Percentiles rank a stretch among this genome's conserved stretches.
phyloP scores from a whole-genome alignment of 176 grass and related monocot species.

The Carex kokanica region DNA sequence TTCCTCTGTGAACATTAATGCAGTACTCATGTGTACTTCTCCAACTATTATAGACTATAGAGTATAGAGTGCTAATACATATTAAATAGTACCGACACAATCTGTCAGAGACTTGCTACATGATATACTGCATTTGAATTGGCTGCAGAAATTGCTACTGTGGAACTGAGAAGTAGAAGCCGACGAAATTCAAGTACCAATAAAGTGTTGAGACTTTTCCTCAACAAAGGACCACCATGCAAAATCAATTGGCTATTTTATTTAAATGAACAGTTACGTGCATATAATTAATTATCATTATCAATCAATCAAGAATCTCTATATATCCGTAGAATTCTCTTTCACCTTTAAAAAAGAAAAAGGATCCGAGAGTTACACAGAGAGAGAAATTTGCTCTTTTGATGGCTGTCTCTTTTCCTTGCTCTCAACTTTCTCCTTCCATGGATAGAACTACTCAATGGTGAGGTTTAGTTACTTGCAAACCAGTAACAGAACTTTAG shows the following conservation, averaged over 20 bases:
- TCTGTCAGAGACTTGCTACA: not conserved
- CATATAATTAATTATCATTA: not conserved
- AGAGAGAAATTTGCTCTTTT: conserved; percentile 17
- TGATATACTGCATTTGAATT: not conserved
- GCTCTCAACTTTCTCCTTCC: conserved; percentile 25
- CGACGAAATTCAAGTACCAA: conserved; percentile 33
- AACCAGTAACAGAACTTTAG: not conserved
- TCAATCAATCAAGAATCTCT: conserved; percentile 25
- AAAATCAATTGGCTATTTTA: conserved; percentile 3
- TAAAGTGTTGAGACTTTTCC: not conserved
- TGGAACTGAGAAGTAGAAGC: not conserved
- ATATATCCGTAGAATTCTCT: conserved; percentile 12
- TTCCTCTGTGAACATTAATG: not conserved
- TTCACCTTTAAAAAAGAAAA: not conserved
- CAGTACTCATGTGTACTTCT: not conserved
- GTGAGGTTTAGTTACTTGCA: conserved; percentile 22
- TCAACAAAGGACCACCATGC: not conserved
- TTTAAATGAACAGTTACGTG: not conserved
- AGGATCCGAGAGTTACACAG: not conserved
- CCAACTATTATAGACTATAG: not conserved
- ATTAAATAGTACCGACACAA: not conserved
- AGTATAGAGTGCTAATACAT: not conserved
- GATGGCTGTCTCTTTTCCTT: conserved; percentile 11
- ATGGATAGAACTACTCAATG: conserved; percentile 76
- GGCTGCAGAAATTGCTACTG: not conserved